Base-by-base conservation (phyloP, 139 green algal species). In the Chlamydomonas incerta region DNA sequence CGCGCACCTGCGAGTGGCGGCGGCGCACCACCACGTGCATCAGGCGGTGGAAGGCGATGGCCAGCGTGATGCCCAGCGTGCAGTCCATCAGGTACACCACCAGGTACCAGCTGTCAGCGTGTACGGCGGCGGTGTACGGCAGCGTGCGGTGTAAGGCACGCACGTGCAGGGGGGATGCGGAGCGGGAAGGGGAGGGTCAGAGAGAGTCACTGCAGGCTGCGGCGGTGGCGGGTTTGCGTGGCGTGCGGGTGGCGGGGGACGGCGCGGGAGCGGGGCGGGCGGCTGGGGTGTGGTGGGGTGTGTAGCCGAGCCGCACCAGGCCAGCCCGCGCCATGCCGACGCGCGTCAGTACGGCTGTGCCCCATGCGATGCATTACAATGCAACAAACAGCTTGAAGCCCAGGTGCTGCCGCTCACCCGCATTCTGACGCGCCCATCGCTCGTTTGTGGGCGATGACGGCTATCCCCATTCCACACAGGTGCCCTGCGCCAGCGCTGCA, bases 11-110 rank as follows among this genome's bases (percentile, higher is more conserved):
- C 13, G 37, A 31, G 60, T 76, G 66, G 1, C 50, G 67, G 50
- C 80, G 76, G 31, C 47, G 66, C n/a, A 31, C 67, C 8, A 31
- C 47, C 29, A 50, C 33, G 80, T 77, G 66, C 66, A 85, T 70
- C 8, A 77, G 37, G 24, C 67, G 80, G 77, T 90, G 86, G 47
- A 90, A 87, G 18, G 52, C 26, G 79, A 90, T 90, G 57, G 86
- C 86, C 79, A 90, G 35, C 3, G 86, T 83, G 70, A 90, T 75
- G 58, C 86, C 86, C 52, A 90, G 79, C 28, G 79, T 87, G 79
- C 86, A 87, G 70, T 87, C 79, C n/a, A 84, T 57, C 20, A 90
- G 71, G 79, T 87, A 90, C 6, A 90, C 86, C 76, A 83, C 35
- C 67, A 60, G 37, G 35, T 75, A 52, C 70, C 70, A 57, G 70